phyloP scores from a whole-genome alignment of 176 grass and related monocot genomes.

The Musa itinerans region DNA sequence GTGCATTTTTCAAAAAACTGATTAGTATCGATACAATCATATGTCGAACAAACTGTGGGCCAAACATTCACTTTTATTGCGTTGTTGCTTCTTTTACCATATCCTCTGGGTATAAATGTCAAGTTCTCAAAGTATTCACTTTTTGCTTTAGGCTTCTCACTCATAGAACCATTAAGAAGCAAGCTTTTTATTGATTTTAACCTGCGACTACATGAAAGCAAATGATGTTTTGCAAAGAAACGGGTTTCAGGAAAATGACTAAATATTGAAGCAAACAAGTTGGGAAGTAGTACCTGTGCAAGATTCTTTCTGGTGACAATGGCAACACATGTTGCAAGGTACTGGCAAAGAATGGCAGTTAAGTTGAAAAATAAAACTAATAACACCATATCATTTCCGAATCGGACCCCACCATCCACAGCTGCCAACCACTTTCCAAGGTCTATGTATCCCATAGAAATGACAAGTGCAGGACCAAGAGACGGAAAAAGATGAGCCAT shows the following conservation, averaged over 20 bases:
- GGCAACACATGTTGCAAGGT: constrained; percentile 69
- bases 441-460: constrained; percentile 87
- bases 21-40: background rate
- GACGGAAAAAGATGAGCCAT: constrained; percentile 48
- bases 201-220: background rate
- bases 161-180: background rate
- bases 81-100: background rate
- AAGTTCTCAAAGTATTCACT: background rate
- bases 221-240: background rate
- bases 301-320: constrained; percentile 70
- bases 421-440: constrained; percentile 79
- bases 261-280: background rate
- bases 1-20: too few relatives aligned
- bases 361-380: constrained; percentile 76
- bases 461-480: constrained; percentile 65
- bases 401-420: constrained; percentile 61
- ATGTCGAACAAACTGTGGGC: background rate
- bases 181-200: background rate
- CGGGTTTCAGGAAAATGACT: background rate
- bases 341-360: constrained; percentile 77
- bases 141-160: background rate
- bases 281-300: constrained; percentile 45
- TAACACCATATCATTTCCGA: constrained; percentile 67
- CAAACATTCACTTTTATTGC: background rate
- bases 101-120: background rate